phyloP scores from a whole-genome alignment of 2,329 filamentous ascomycete genomes.

The Epichloe gansuensis region DNA sequence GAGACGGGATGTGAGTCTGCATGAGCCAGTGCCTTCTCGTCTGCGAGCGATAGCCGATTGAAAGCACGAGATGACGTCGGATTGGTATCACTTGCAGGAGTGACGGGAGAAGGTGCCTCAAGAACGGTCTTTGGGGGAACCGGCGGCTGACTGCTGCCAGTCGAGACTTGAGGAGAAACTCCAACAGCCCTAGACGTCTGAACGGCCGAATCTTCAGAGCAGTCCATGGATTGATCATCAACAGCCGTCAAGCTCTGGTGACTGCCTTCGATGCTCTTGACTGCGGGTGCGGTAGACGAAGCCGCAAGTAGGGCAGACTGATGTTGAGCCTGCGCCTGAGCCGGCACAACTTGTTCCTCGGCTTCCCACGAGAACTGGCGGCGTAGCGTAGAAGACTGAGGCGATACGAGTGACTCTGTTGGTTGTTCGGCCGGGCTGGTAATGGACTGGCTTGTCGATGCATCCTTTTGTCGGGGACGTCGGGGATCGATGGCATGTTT shows the following conservation, averaged over 20 bases:
- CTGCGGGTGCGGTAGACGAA: neutral
- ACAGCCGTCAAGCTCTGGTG: neutral
- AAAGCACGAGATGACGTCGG: slow-evolving; percentile 12
- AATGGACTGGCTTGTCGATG: neutral
- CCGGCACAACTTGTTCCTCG: slow-evolving; percentile 19
- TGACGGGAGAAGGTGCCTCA: slow-evolving; percentile 33
- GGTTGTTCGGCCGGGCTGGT: neutral
- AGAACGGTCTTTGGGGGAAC: slow-evolving; percentile 10
- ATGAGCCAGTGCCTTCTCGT: slow-evolving; percentile 31
- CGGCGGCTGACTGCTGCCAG: neutral
- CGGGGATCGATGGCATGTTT: neutral
- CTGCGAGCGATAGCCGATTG: slow-evolving; percentile 27
- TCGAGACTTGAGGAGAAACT: neutral
- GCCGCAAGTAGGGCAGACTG: neutral
- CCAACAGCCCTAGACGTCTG: neutral
- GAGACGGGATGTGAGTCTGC: slow-evolving; percentile 22
- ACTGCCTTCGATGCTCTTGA: neutral
- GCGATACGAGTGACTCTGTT: slow-evolving; percentile 1
- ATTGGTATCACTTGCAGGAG: slow-evolving; percentile 21
- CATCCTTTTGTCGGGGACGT: neutral
- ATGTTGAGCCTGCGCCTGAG: slow-evolving; percentile 1
- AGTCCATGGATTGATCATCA: neutral
- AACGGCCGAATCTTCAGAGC: neutral
- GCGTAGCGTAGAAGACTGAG: slow-evolving; percentile 9
- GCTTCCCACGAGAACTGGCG: slow-evolving; percentile 29